Base-by-base conservation (phyloP, 2,329 filamentous ascomycete species). In the Chrysoporthe deuterocubensis region DNA sequence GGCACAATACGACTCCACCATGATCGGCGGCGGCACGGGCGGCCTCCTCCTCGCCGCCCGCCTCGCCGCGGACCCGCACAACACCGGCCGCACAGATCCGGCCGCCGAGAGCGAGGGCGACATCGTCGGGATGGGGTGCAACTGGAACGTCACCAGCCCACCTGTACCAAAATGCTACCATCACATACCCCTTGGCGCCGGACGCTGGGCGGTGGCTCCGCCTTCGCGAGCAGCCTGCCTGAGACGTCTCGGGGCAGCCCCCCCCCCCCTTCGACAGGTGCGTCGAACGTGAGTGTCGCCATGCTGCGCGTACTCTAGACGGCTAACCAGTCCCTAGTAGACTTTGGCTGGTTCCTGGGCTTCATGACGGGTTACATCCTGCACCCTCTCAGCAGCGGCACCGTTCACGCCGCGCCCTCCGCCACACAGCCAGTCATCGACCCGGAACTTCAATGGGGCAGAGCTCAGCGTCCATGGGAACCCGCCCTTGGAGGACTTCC, bases 121-220 rank as follows among this genome's bases (percentile, higher is more conserved):
- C 4, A 71, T 77, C 0, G 68, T 83, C 4, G 80, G 80, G 4
- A 77, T 76, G 1, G 68, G 71, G 4, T 73, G 77, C 46, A 81
- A 84, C 71, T 84, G 82, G 81, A 68, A 76, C 18, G 80, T 82
- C 69, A 72, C 77, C 68, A 82, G 82, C 4, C 2, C 73, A 82
- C 4, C 75, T 71, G 2, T 26, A 79, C 82, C 0, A 79, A 83
- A 13, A 11, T 18, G 14, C 58, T 58, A 74, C 62, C 40, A 71
- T 84, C 32, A 71, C 77, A 11, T 83, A 79, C 78, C 78, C 80
- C 0, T 74, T 26, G 81, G 16, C 83, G 83, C 7, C 82, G 78
- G 67, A 83, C 87, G 0, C 80, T 92, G 0, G 90, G 90, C 21
- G 90, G 90, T 7, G 88, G 48, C 43, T 62, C 50, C 44, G 44